Evolutionary conservation across 2,329 filamentous ascomycete species (phyloP).

Genomic region (Aspergillus versicolor): DNA sequence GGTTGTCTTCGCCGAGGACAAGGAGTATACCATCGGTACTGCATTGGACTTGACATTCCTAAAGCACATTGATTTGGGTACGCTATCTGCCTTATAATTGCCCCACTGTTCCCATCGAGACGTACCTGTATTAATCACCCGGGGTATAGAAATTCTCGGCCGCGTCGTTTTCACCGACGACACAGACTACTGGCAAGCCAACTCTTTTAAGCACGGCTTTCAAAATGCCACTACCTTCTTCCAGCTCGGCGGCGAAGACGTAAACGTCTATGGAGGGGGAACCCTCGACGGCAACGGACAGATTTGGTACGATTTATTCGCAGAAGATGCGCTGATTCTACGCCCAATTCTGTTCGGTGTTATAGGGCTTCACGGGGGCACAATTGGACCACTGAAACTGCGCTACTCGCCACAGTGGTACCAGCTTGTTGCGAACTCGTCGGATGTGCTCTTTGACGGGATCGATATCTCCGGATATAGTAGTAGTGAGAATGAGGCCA

Average conservation of each 20-base stretch:
- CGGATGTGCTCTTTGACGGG: constrained; percentile 62
- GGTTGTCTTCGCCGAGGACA: constrained; percentile 57
- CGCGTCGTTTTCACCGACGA: constrained; percentile 64
- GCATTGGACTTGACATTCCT: constrained; percentile 66
- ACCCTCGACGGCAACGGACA: constrained; percentile 65
- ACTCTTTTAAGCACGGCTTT: constrained; percentile 63
- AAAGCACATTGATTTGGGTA: constrained; percentile 61
- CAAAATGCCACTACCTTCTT: constrained; percentile 69
- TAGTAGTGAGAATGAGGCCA: constrained; percentile 54
- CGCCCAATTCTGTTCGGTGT: constrained; percentile 60
- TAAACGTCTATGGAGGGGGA: constrained; percentile 67
- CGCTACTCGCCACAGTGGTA: constrained; percentile 63
- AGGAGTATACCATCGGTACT: constrained; percentile 62
- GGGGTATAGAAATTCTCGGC: constrained; percentile 54
- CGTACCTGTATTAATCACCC: background rate
- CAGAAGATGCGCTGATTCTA: constrained; percentile 55
- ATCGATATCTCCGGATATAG: constrained; percentile 60
- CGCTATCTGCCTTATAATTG: background rate
- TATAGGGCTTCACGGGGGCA: constrained; percentile 57
- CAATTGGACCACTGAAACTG: constrained; percentile 60
- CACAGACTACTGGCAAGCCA: constrained; percentile 66
- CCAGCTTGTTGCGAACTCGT: constrained; percentile 65
- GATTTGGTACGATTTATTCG: constrained; percentile 64
- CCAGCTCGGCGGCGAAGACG: constrained; percentile 63
- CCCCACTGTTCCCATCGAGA: background rate